phyloP scores from a whole-genome alignment of 805 yeast genomes.

The Yarrowia divulgata region DNA sequence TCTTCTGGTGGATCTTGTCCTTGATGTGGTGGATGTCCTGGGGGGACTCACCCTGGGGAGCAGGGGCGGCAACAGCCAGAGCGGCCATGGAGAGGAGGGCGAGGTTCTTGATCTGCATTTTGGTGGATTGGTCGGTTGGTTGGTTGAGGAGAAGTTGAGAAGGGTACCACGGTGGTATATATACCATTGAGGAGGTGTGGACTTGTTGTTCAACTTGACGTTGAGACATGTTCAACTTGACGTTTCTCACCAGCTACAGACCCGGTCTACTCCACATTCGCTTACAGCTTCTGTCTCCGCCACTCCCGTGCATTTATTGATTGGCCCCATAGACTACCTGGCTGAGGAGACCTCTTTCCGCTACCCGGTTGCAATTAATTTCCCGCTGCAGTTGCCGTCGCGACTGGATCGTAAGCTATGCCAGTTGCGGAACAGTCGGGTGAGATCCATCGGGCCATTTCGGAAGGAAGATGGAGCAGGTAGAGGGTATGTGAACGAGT shows the following conservation, averaged over 20 bases:
- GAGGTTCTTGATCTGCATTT: constrained; percentile 39
- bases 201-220: neutral
- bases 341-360: neutral
- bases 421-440: neutral
- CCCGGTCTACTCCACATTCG: neutral
- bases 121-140: neutral
- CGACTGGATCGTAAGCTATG: neutral
- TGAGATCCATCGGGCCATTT: neutral
- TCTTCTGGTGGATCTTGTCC: constrained; percentile 22
- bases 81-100: constrained; percentile 35
- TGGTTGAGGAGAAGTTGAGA: neutral
- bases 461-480: neutral
- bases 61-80: constrained; percentile 18
- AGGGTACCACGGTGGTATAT: neutral
- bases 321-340: neutral
- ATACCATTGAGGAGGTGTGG: neutral
- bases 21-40: constrained; percentile 30
- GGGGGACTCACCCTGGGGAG: constrained; percentile 18
- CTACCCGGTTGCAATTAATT: neutral
- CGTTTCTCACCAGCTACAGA: neutral
- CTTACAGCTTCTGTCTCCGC: neutral
- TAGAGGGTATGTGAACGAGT: neutral
- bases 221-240: neutral
- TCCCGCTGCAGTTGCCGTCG: neutral
- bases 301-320: neutral